These are phyloP conservation scores for Suhomyces prunicola DNA, from an alignment of 805 yeast species.

Conservation along the genomic window DNA sequence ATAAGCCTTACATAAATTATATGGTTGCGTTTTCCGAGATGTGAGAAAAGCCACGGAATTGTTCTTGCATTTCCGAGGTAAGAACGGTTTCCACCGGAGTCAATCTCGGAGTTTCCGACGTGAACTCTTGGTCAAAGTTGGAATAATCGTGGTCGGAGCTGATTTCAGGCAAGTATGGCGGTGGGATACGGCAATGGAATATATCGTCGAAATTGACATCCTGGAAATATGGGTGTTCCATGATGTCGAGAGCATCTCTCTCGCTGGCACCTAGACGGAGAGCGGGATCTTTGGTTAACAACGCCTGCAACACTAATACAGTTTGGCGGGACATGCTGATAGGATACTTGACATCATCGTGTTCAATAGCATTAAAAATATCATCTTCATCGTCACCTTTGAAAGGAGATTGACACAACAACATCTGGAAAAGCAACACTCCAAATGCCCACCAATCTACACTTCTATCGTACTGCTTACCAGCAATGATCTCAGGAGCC, in stretches of 20 bases:
- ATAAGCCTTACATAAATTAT: conserved; percentile 8
- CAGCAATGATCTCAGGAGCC: conserved; percentile 97
- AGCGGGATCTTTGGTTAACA: conserved; percentile 84
- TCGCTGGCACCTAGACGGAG: conserved; percentile 84
- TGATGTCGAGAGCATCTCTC: conserved; percentile 86
- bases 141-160: conserved; percentile 86
- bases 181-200: conserved; percentile 62
- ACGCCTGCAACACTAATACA: conserved; percentile 87
- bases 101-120: conserved; percentile 88
- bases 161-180: conserved; percentile 89
- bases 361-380: conserved; percentile 91
- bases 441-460: conserved; percentile 99
- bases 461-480: conserved; percentile 86
- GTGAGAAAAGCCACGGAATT: conserved; percentile 95
- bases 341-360: conserved; percentile 96
- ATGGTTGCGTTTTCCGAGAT: conserved; percentile 58
- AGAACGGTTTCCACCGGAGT: conserved; percentile 91
- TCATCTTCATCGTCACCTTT: conserved; percentile 97
- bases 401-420: conserved; percentile 93
- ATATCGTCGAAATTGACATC: conserved; percentile 91
- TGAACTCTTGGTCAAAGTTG: conserved; percentile 91
- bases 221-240: conserved; percentile 91
- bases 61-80: conserved; percentile 87
- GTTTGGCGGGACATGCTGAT: conserved; percentile 97
- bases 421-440: conserved; percentile 92